These are phyloP conservation scores for Aschersonia sp. DNA, from an alignment of 2,329 filamentous ascomycete genomes.

Conservation along the genomic window DNA sequence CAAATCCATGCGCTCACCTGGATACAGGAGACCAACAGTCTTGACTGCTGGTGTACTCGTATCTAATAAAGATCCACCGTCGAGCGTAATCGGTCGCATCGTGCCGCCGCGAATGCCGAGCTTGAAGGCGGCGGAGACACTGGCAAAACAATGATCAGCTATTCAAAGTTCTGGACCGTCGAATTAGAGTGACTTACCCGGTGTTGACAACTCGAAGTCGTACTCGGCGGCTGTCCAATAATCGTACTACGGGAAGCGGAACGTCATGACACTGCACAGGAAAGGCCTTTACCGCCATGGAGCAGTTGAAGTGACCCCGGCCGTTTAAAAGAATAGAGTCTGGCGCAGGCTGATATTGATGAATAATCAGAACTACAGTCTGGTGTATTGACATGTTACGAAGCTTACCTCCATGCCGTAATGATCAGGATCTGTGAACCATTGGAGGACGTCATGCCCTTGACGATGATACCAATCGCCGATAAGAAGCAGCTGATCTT, in stretches of 20 bases:
- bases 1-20: constrained; percentile 10
- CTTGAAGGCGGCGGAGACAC: constrained; percentile 4
- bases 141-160: neutral
- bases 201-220: constrained; percentile 8
- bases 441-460: constrained; percentile 13
- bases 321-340: constrained; percentile 27
- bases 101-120: constrained; percentile 1
- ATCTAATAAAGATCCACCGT: constrained; percentile 6
- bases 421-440: constrained; percentile 10
- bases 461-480: constrained; percentile 24
- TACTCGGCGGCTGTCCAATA: constrained; percentile 4
- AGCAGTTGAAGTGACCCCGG: constrained; percentile 9
- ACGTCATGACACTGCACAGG: constrained; percentile 5
- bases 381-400: neutral
- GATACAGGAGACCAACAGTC: constrained; percentile 8
- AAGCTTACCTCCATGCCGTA: constrained; percentile 6
- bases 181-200: constrained; percentile 4
- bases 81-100: constrained; percentile 8
- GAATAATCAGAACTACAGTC: constrained; percentile 1
- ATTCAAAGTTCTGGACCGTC: neutral
- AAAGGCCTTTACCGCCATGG: constrained; percentile 7
- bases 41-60: constrained; percentile 4
- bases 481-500: constrained; percentile 19
- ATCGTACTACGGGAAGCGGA: constrained; percentile 2
- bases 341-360: constrained; percentile 15